Evolutionary conservation across 257 asterid species (phyloP), one percentile per base, ranked within the genome.

Genomic region (Gentiana macrophylla): DNA sequence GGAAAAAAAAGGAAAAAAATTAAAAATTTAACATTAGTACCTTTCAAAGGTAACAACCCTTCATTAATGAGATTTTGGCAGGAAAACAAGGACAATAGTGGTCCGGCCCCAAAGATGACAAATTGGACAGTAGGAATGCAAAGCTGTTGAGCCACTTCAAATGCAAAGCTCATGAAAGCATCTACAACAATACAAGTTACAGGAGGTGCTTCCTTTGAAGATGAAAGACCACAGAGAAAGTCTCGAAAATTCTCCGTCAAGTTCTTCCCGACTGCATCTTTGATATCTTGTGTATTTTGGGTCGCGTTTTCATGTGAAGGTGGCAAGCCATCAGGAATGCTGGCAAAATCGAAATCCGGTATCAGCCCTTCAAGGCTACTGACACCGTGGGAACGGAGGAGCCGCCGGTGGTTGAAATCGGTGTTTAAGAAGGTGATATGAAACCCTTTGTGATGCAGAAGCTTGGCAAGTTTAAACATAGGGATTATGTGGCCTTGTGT

Each of bases 251-350:
- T 68, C 8, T 8, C 47, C 65, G 62, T 50, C 13, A 44, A 63
- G 53, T 3, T 11, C 32, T 11, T 33, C 43, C 52, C 45, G 5
- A 41, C 57, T 13, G 57, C 52, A 1, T 63, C 44, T 1, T 4
- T 53, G 37, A 13, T 35, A 7, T 60, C 41, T 4, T 15, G 2
- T 2, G 48, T 3, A 3, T 56, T 53, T 37, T 51, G 69, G 12
- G 64, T 55, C 1, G 64, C 56, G 12, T 67, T 63, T 35, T 46
- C 49, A 4, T 67, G 59, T 1, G 59, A 49, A 5, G 50, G 43
- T 1, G 72, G 53, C 8, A 68, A 50, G 24, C 73, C 73, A 35
- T 68, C 73, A 3, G 73, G 69, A 12, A 68, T 68, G 37, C 57
- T 13, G 59, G 52, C 61, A 43, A 62, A 68, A 2, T 49, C 24